Evolutionary conservation across 1,284 basidiomycete genomes (phyloP).

Genomic region (Puccinia triticina): DNA sequence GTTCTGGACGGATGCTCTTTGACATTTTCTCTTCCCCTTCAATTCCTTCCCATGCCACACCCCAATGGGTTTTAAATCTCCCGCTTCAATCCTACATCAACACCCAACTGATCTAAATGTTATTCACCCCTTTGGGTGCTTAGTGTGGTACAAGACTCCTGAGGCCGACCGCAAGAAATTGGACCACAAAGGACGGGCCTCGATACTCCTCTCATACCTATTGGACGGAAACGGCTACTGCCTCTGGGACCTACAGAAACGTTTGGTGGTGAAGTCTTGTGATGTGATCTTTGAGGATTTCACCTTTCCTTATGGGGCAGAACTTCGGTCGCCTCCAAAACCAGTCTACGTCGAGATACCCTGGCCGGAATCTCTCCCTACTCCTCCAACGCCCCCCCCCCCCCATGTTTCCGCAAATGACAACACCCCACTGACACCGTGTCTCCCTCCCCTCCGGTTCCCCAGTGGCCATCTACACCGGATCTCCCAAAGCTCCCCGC

Average conservation of each 20-base stretch:
- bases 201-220: too few species aligned
- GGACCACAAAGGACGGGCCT: not conserved
- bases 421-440: too few species aligned
- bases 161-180: not conserved
- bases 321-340: too few species aligned
- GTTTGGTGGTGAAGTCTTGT: not conserved
- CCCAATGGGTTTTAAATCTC: not conserved
- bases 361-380: too few species aligned
- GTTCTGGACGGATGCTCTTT: constrained; percentile 53
- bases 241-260: not conserved
- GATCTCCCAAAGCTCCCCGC: not conserved
- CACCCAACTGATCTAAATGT: not conserved
- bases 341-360: not conserved
- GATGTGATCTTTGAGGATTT: constrained; percentile 9
- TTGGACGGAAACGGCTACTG: not conserved
- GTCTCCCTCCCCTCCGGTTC: not conserved
- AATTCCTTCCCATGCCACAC: constrained; percentile 28
- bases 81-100: not conserved
- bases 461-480: not conserved
- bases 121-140: constrained; percentile 22
- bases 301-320: constrained; percentile 17
- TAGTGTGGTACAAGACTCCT: constrained; percentile 25
- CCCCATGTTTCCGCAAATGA: too few species aligned
- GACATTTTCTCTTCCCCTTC: not conserved
- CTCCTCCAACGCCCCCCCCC: too few species aligned